A percentile compares a stretch with the other conserved stretches of the same genome.
Evolutionary conservation across 2,329 filamentous ascomycete genomes (phyloP).

Genomic region (Colletotrichum brevisporum): DNA sequence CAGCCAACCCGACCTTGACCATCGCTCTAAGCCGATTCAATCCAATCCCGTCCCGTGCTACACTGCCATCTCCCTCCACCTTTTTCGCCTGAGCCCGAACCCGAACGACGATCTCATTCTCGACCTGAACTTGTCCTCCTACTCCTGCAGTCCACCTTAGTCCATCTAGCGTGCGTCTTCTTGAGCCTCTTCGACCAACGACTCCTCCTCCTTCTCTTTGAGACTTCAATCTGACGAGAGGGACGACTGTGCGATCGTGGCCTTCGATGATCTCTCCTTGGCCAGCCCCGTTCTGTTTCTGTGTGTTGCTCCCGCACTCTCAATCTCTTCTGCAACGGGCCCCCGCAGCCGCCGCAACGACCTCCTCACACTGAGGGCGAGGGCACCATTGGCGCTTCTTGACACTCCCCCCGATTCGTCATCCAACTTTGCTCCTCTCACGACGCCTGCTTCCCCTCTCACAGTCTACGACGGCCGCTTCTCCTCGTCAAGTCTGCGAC

Average conservation of each 20-base stretch:
- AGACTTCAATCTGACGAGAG: background rate
- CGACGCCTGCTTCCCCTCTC: slow-evolving; percentile 6
- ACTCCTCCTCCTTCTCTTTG: background rate
- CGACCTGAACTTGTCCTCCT: slow-evolving; percentile 35
- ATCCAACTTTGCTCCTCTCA: slow-evolving; percentile 18
- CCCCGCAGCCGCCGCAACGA: slow-evolving; percentile 38
- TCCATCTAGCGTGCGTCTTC: slow-evolving; percentile 19
- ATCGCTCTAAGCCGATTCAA: background rate
- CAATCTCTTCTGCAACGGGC: slow-evolving; percentile 40
- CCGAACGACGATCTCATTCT: slow-evolving; percentile 37
- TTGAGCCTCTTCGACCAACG: slow-evolving; percentile 27
- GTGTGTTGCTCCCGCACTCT: slow-evolving; percentile 18
- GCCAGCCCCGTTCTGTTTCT: slow-evolving; percentile 19
- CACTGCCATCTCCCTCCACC: slow-evolving; percentile 29
- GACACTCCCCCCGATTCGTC: slow-evolving; percentile 31
- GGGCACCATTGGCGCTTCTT: slow-evolving; percentile 31
- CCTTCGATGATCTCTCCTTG: slow-evolving; percentile 24
- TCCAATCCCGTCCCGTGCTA: slow-evolving; percentile 13
- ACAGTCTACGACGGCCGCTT: slow-evolving; percentile 1
- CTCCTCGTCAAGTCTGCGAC: slow-evolving; percentile 4
- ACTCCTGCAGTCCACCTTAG: slow-evolving; percentile 27
- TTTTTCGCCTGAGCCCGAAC: slow-evolving; percentile 35
- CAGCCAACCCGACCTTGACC: background rate
- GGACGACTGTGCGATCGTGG: slow-evolving; percentile 9
- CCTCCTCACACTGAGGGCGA: slow-evolving; percentile 36